Evolutionary conservation across 192 early-diverging fungal species (phyloP).

Genomic region (Chytriomyces hyalinus): DNA sequence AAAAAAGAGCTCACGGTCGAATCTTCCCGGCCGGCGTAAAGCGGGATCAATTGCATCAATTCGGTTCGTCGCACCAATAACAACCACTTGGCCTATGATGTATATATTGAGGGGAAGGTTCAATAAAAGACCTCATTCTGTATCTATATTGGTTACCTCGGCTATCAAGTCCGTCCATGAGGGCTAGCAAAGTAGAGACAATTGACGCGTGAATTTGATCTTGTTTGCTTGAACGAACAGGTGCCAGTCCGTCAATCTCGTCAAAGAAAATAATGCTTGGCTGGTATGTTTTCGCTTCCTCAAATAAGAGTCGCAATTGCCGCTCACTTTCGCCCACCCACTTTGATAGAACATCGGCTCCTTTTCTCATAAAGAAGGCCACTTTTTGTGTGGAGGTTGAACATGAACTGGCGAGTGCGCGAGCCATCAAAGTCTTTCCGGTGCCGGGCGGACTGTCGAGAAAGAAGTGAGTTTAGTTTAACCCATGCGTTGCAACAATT

Average conservation of each 20-base stretch:
- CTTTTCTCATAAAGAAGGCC: constrained; percentile 75
- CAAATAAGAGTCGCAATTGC: constrained; percentile 69
- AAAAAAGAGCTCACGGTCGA: constrained; percentile 78
- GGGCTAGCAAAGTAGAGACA: constrained; percentile 72
- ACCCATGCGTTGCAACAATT: too few relatives aligned
- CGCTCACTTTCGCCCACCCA: constrained; percentile 79
- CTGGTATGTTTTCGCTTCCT: constrained; percentile 70
- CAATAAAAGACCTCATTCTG: neutral
- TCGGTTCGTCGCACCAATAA: constrained; percentile 78
- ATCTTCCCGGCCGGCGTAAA: constrained; percentile 73
- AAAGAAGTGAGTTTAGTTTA: neutral
- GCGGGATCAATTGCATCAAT: constrained; percentile 80
- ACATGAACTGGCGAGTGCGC: constrained; percentile 51
- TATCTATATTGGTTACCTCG: constrained; percentile 42
- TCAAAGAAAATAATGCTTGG: constrained; percentile 82
- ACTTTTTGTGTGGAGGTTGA: constrained; percentile 55
- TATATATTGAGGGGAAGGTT: neutral
- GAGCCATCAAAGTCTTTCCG: constrained; percentile 74
- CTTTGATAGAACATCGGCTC: constrained; percentile 72
- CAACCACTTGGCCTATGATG: constrained; percentile 69
- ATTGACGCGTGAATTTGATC: constrained; percentile 74
- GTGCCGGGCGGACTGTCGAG: constrained; percentile 50
- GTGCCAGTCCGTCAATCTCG: constrained; percentile 79
- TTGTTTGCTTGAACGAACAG: constrained; percentile 66
- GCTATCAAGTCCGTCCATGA: constrained; percentile 78